A percentile compares a stretch with the other conserved stretches of the same genome.
phyloP scores from a whole-genome alignment of 495 filamentous ascomycete species.

The Sporormia fimetaria region DNA sequence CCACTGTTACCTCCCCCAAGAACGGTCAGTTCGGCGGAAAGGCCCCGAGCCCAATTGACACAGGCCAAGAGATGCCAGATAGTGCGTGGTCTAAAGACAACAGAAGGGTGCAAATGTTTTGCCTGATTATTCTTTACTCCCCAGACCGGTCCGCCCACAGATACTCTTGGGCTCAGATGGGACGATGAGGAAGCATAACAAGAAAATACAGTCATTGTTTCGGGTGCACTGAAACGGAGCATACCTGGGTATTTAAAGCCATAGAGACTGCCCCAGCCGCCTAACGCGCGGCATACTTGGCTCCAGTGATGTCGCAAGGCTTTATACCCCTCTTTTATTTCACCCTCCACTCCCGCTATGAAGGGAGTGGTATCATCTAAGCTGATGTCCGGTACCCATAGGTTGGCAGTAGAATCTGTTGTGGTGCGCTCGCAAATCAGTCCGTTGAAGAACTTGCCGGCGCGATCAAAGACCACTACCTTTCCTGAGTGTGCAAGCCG shows the following conservation, averaged over 20 bases:
- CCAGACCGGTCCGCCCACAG: no score
- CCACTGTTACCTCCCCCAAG: constrained; percentile 51
- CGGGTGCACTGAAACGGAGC: constrained; percentile 44
- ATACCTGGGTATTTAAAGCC: constrained; percentile 32
- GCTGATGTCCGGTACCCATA: constrained; percentile 40
- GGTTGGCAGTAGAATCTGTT: constrained; percentile 41
- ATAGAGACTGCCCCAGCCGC: constrained; percentile 36
- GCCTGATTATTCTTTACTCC: no score
- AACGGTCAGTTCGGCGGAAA: constrained; percentile 40
- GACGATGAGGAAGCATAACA: constrained; percentile 37
- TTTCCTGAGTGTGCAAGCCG: constrained; percentile 43
- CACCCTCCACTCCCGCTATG: constrained; percentile 39
- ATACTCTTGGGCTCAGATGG: no score
- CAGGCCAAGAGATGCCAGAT: constrained; percentile 44
- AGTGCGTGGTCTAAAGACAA: constrained; percentile 41
- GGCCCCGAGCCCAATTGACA: constrained; percentile 48
- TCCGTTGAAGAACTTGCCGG: constrained; percentile 37
- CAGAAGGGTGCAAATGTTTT: no score
- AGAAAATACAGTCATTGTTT: constrained; percentile 45
- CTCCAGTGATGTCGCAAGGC: constrained; percentile 39
- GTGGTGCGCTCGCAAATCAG: constrained; percentile 43
- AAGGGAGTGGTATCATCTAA: constrained; percentile 47
- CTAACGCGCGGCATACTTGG: constrained; percentile 42
- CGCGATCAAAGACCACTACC: constrained; percentile 47
- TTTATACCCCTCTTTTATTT: constrained; percentile 33